A percentile compares a stretch with the other conserved stretches of the same genome.
phyloP scores from a whole-genome alignment of 805 yeast genomes.

The Kluyveromyces lactis region DNA sequence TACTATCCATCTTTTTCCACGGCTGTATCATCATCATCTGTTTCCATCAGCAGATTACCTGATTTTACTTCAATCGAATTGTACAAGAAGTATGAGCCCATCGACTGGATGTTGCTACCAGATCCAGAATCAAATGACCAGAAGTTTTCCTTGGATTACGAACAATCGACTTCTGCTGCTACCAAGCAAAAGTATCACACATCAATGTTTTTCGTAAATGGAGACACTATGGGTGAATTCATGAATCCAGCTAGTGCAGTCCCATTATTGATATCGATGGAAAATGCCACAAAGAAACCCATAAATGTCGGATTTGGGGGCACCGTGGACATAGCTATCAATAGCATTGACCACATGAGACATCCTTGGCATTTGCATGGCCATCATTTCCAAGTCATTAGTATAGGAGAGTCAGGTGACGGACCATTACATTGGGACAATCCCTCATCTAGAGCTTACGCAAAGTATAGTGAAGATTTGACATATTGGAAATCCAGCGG shows the following conservation, averaged over 20 bases:
- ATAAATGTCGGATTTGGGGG: conserved; percentile 37
- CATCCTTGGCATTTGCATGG: conserved; percentile 64
- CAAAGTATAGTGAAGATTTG: conserved; percentile 19
- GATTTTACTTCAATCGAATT: conserved; percentile 16
- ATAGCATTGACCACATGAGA: conserved; percentile 58
- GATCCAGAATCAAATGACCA: conserved; percentile 20
- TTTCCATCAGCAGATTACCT: conserved; percentile 36
- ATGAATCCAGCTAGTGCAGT: conserved; percentile 17
- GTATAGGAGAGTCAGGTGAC: conserved; percentile 38
- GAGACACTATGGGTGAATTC: conserved; percentile 51
- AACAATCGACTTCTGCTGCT: conserved; percentile 40
- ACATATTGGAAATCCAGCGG: conserved; percentile 23
- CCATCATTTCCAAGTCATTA: conserved; percentile 45
- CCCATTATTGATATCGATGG: conserved; percentile 35
- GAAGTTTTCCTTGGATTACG: conserved; percentile 42
- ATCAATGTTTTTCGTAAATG: conserved; percentile 41
- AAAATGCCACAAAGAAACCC: conserved; percentile 35
- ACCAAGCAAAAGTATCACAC: conserved; percentile 31
- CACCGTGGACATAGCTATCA: conserved; percentile 50
- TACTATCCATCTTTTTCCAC: conserved; percentile 29
- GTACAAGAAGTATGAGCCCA: conserved; percentile 16
- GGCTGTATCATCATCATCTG: conserved; percentile 30
- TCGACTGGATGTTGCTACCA: conserved; percentile 6
- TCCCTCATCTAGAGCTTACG: conserved; percentile 36
- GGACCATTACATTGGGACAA: conserved; percentile 29